Conservation (phyloP, 1,284 basidiomycete species). For the Caloboletus firmus region DNA sequence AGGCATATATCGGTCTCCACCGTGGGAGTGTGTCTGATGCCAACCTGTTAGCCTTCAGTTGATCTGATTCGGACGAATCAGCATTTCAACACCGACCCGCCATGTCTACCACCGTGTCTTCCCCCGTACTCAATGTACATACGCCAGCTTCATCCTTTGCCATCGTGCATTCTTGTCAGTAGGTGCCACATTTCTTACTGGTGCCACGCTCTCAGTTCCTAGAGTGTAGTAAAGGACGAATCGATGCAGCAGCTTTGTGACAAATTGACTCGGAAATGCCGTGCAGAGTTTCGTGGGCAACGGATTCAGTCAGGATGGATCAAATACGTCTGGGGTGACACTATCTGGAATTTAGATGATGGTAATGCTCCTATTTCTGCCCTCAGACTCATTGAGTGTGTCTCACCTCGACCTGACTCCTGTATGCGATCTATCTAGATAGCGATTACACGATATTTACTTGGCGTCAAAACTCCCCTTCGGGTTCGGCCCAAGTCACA, state of each 20-base stretch:
- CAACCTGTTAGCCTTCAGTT: not conserved
- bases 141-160: constrained; percentile 73
- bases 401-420: not conserved
- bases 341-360: constrained; percentile 78
- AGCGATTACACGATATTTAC: constrained; percentile 78
- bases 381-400: not conserved
- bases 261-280: constrained; percentile 65
- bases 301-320: constrained; percentile 74
- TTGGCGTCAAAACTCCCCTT: constrained; percentile 56
- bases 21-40: constrained; percentile 1
- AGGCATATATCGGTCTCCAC: not conserved
- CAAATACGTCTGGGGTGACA: constrained; percentile 74
- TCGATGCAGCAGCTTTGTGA: constrained; percentile 60
- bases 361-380: constrained; percentile 40
- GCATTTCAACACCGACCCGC: not conserved
- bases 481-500: constrained; percentile 24
- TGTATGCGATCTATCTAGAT: constrained; percentile 42
- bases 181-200: not conserved
- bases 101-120: constrained; percentile 9
- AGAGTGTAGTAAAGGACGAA: constrained; percentile 59
- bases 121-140: constrained; percentile 64
- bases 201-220: constrained; percentile 8
- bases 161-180: constrained; percentile 68
- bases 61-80: not conserved
- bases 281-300: constrained; percentile 53